A percentile compares a stretch with the other conserved stretches of the same genome.
These are phyloP conservation scores for Cercospora sp. DNA, from an alignment of 2,329 filamentous ascomycete species.

Conservation along the genomic window DNA sequence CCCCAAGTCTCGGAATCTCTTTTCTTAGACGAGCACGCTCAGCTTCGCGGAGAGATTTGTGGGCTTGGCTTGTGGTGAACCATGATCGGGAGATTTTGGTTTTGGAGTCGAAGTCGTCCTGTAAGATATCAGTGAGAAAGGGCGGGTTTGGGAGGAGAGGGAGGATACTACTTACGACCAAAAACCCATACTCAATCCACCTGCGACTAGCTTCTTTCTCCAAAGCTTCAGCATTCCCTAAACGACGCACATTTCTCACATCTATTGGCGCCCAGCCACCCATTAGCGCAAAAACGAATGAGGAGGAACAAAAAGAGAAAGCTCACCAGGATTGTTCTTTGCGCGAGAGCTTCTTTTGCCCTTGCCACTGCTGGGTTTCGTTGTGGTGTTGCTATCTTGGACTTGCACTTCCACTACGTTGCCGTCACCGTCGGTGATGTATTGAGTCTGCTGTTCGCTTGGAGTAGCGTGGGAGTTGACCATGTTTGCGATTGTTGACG, in stretches of 20 bases:
- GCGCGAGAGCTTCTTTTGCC: background rate
- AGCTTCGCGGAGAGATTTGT: background rate
- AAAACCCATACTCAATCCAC: slow-evolving; percentile 4
- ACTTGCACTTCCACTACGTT: background rate
- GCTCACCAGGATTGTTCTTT: background rate
- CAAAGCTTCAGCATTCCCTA: background rate
- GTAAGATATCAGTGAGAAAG: background rate
- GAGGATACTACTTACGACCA: slow-evolving; percentile 1
- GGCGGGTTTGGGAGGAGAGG: too few relatives aligned
- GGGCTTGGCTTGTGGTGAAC: background rate
- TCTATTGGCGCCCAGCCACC: background rate
- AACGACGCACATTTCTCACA: background rate
- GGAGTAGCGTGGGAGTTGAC: background rate
- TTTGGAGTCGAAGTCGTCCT: slow-evolving; percentile 1
- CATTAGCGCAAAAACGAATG: background rate
- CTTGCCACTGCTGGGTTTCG: background rate
- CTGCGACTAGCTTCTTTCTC: background rate
- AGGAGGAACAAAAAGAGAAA: background rate
- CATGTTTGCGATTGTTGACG: background rate
- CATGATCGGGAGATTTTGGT: background rate
- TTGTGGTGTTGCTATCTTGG: too few relatives aligned
- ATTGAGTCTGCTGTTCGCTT: background rate
- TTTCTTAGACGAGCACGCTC: background rate
- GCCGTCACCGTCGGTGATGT: background rate
- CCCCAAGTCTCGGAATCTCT: background rate